Base-by-base conservation (phyloP, 2,329 filamentous ascomycete species). In the Hansfordia pulvinata region DNA sequence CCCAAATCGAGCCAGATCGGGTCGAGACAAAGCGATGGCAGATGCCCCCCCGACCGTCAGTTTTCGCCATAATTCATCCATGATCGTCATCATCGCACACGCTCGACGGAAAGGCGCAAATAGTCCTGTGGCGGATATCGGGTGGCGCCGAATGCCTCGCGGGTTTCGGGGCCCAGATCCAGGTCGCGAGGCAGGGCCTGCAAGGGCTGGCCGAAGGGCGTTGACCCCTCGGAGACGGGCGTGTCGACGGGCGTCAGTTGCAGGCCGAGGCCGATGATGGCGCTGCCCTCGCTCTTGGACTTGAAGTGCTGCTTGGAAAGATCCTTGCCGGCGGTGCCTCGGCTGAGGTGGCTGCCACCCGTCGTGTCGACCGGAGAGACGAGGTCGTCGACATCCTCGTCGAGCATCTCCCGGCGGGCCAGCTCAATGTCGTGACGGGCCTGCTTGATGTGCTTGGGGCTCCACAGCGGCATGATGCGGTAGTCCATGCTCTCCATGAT, bases 401-500 rank as follows among this genome's bases (percentile, higher is more conserved):
- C 41, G 35, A 44, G 29, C 17, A 43, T 31, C 34, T 52, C 49
- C 15, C 49, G 42, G 11, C 52, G 68, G 6, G 71, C 72, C 24
- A 72, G 62, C 43, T 69, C 62, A 68, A 78, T 78, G 40, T 76
- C 71, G 29, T 64, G 60, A 44, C 72, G 55, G 8, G 71, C 71
- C 34, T 72, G 65, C 19, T 60, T 54, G 34, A 78, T 62, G 33
- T 69, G 60, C 19, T 60, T 58, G 3, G 62, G 58, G 25, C 69
- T 56, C 46, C 61, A 71, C 8, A 78, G 54, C 6, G 69, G 69
- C 47, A 76, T 49, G 41, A 79, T 66, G 29, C 70, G 61, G 48
- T 75, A 78, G 35, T 62, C 58, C 24, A 79, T 55, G 44, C 63
- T 70, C 52, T 75, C 68, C 58, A 77, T 67, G 38, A 78, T 64